phyloP scores from a whole-genome alignment of 2,329 filamentous ascomycete species.

The Fusarium neocosmosporiellum region DNA sequence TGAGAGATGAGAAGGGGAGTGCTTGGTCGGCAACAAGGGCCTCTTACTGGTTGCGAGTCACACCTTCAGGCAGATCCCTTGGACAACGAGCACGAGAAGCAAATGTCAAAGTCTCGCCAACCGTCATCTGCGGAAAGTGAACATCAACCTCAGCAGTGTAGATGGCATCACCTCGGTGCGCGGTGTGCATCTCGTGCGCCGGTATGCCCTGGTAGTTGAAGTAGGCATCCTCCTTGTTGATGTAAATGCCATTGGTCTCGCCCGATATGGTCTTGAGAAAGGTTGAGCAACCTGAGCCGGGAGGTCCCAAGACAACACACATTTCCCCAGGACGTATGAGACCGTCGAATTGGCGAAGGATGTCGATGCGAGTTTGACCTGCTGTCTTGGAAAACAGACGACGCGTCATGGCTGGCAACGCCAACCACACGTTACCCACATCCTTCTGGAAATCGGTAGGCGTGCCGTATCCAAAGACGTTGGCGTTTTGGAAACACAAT shows the following conservation, averaged over 20 bases:
- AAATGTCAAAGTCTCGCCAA: slow-evolving; percentile 80
- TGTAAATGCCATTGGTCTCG: slow-evolving; percentile 79
- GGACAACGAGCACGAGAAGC: slow-evolving; percentile 76
- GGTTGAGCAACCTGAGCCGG: slow-evolving; percentile 77
- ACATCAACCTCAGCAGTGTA: slow-evolving; percentile 84
- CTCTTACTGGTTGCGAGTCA: slow-evolving; percentile 58
- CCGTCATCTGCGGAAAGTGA: slow-evolving; percentile 78
- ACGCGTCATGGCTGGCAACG: slow-evolving; percentile 55
- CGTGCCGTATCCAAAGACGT: slow-evolving; percentile 37
- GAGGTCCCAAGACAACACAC: slow-evolving; percentile 77
- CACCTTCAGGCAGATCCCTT: slow-evolving; percentile 64
- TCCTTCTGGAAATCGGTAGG: slow-evolving; percentile 40
- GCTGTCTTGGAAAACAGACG: slow-evolving; percentile 54
- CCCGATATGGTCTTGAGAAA: slow-evolving; percentile 83
- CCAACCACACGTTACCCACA: slow-evolving; percentile 32
- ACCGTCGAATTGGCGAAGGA: slow-evolving; percentile 72
- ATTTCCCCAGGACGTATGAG: slow-evolving; percentile 75
- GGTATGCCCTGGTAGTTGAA: slow-evolving; percentile 78
- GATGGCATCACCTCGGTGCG: slow-evolving; percentile 82
- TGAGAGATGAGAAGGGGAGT: too few species aligned
- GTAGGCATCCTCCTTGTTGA: slow-evolving; percentile 70
- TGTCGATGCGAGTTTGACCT: slow-evolving; percentile 68
- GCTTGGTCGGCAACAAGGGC: too few species aligned
- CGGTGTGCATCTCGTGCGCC: slow-evolving; percentile 76
- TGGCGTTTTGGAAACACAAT: slow-evolving; percentile 39